Evolutionary conservation across 2,329 filamentous ascomycete species (phyloP).

Genomic region (Aspergillus sp.): DNA sequence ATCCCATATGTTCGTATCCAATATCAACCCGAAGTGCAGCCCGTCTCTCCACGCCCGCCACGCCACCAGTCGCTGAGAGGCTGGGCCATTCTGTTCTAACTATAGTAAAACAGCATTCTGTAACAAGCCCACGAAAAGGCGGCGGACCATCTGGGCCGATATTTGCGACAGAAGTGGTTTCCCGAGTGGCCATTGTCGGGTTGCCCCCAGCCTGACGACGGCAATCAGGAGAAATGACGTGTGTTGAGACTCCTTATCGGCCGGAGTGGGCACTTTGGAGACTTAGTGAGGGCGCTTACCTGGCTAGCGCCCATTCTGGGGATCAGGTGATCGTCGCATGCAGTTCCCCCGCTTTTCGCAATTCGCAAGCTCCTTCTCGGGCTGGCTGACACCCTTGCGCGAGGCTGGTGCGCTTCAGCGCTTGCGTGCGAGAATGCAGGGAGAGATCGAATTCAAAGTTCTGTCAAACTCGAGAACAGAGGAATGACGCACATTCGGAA

Average conservation of each 20-base stretch:
- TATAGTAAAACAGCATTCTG: not conserved
- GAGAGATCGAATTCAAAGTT: not conserved
- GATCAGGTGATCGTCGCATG: slow-evolving; percentile 26
- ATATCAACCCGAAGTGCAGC: not conserved
- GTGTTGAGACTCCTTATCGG: slow-evolving; percentile 10
- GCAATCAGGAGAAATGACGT: slow-evolving; percentile 16
- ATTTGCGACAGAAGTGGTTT: not conserved
- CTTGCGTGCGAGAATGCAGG: not conserved
- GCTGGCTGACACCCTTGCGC: not conserved
- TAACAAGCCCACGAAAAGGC: not conserved
- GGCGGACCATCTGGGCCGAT: not conserved
- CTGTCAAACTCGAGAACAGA: not conserved
- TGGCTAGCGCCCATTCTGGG: slow-evolving; percentile 1
- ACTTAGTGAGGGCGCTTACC: slow-evolving; percentile 12
- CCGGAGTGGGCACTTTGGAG: slow-evolving; percentile 5
- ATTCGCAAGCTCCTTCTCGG: no score
- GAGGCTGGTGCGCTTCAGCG: not conserved
- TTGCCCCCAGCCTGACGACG: not conserved
- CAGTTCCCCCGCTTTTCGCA: slow-evolving; percentile 14
- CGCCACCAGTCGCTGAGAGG: slow-evolving; percentile 19
- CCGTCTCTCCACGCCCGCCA: slow-evolving; percentile 12
- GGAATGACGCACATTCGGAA: not conserved
- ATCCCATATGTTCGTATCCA: not conserved
- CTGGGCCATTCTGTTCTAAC: not conserved
- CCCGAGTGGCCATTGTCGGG: not conserved